Percentiles rank a stretch among this genome's conserved stretches.
Evolutionary conservation across 2,329 filamentous ascomycete species (phyloP).

Genomic region (Aspergillus viridinutans): DNA sequence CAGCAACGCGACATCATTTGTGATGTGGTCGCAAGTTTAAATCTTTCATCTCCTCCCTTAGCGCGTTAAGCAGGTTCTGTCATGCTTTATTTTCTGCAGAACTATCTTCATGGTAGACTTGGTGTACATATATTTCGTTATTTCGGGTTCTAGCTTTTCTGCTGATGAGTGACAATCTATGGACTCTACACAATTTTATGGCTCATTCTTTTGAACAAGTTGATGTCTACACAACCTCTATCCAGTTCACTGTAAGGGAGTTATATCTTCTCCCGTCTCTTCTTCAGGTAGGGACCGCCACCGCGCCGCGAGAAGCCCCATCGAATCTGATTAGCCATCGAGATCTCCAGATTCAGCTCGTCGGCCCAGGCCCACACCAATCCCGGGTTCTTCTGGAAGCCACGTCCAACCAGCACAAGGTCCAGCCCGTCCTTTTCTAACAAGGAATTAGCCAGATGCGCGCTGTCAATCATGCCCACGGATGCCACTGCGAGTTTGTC

Average conservation of each 20-base stretch:
- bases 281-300: constrained; percentile 11
- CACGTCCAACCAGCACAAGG: constrained; percentile 65
- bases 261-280: constrained; percentile 9
- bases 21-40: background rate
- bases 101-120: background rate
- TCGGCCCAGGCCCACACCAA: constrained; percentile 70
- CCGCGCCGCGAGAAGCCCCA: constrained; percentile 47
- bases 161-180: background rate
- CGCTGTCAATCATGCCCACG: constrained; percentile 69
- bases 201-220: background rate
- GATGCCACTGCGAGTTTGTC: constrained; percentile 66
- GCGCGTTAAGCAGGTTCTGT: background rate
- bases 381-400: constrained; percentile 78
- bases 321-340: constrained; percentile 67
- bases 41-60: too few species aligned
- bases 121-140: background rate
- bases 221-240: background rate
- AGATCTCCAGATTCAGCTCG: constrained; percentile 65
- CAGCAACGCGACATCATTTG: background rate
- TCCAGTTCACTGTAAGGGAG: background rate
- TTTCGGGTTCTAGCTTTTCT: too few species aligned
- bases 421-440: constrained; percentile 56
- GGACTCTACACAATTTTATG: background rate
- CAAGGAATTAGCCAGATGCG: constrained; percentile 63
- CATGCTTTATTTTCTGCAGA: background rate